Evolutionary conservation across 306 rosid genomes (phyloP), one percentile per base, ranked within the genome.

Genomic region (Cucurbita moschata): DNA sequence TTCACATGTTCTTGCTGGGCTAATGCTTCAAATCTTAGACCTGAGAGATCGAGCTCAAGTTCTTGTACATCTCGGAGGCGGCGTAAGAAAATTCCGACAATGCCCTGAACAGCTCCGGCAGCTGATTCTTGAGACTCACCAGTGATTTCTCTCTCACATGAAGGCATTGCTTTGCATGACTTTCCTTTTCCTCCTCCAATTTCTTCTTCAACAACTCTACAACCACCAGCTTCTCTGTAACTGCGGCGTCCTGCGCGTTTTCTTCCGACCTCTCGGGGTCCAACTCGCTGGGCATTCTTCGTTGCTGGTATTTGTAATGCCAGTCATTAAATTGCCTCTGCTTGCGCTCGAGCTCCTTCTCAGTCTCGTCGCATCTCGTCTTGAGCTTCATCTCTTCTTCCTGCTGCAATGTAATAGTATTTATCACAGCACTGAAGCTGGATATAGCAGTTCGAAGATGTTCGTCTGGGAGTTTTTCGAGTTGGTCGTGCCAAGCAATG

Each of bases 111-210:
- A 94, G 97, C 52, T 91, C 96, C 1, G 97, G 99, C 86, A 91
- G 79, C 74, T 86, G 82, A 73, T 77, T 80, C 78, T 77, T 84
- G 15, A 94, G 88, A 83, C 86, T 89, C 46, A 37, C 82, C 71
- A 91, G 40, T 42, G 99, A 82, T 84, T 91, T 94, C 72, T 88
- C 92, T 78, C 99, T 89, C 84, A 91, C 97, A 60, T 86, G 95
- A 62, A 55, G 69, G 84, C 96, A 84, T 6, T 81, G 96, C 85
- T 60, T 84, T 69, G 21, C 76, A 62, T 89, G 83, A 52, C 74
- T 79, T 39, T 88, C 96, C 72, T 80, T 83, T 60, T 91, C 97
- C 0, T 84, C 82, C 68, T 91, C 90, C 82, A 91, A 74, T 82
- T 87, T 89, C 85, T 69, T 89, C 85, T 74, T 79, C 79, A 94